Evolutionary conservation across 495 filamentous ascomycete species (phyloP).

Genomic region (Annulohypoxylon bovei): DNA sequence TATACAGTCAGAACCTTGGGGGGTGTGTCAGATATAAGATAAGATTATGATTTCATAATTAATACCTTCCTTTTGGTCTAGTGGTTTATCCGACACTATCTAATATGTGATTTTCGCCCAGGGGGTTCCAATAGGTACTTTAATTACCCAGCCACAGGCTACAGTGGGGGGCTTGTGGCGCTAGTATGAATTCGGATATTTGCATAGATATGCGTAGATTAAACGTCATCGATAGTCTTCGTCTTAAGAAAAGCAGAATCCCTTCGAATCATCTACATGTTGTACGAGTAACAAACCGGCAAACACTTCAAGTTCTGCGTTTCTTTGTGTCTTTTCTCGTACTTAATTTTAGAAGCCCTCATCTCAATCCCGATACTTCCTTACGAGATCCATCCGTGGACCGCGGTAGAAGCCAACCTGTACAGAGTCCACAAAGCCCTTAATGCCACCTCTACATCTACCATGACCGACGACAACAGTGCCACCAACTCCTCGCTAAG

Average conservation of each 20-base stretch:
- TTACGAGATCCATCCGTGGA: not conserved
- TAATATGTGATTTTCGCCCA: too few species aligned
- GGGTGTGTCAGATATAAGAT: too few species aligned
- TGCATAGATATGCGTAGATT: not conserved
- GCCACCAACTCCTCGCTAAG: slow-evolving; percentile 10
- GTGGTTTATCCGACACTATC: too few species aligned
- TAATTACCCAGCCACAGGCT: slow-evolving; percentile 1
- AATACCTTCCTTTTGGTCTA: too few species aligned
- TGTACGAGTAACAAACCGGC: not conserved
- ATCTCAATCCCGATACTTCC: not conserved
- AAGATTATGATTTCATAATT: too few species aligned
- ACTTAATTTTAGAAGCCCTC: not conserved
- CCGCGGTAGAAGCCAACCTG: not conserved
- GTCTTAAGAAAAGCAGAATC: slow-evolving; percentile 21
- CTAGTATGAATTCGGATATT: slow-evolving; percentile 15
- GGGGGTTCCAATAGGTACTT: not conserved
- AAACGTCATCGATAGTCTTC: slow-evolving; percentile 32
- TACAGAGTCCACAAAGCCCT: not conserved
- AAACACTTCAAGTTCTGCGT: not conserved
- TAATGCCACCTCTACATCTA: slow-evolving; percentile 1
- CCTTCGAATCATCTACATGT: slow-evolving; percentile 11
- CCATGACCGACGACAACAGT: slow-evolving; percentile 27
- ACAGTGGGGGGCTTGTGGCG: not conserved
- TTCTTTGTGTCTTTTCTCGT: not conserved
- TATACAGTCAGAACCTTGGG: too few species aligned